A percentile compares a stretch with the other conserved stretches of the same genome.
Conservation (phyloP, 108 stramenopile genomes). For the Nannochloropsis salina region DNA sequence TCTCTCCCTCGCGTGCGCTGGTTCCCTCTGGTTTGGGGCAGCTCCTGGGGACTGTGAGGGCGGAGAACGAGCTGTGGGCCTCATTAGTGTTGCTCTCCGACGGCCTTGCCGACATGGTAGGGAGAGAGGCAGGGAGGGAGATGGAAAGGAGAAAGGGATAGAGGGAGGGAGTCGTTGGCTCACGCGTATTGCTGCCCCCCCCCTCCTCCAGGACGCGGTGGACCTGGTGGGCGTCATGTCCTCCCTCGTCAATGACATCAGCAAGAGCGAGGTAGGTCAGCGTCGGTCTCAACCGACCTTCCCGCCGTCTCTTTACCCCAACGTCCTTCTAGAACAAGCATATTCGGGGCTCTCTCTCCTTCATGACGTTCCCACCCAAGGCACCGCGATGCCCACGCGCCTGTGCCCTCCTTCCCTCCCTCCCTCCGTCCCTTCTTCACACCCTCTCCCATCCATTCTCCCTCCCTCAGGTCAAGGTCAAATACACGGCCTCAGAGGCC, state of each 20-base stretch:
- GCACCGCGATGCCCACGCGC: neutral
- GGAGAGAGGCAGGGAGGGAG: constrained; percentile 6
- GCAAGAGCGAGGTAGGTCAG: neutral
- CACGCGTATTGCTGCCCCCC: neutral
- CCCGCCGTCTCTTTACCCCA: neutral
- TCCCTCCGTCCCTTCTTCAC: neutral
- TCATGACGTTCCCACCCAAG: neutral
- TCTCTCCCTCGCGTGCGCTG: neutral
- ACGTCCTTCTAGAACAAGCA: too few relatives aligned
- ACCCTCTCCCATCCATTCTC: neutral
- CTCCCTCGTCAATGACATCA: neutral
- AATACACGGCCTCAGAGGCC: neutral
- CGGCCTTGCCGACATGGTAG: neutral
- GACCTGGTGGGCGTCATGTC: neutral
- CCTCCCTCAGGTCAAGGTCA: neutral
- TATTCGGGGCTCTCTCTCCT: neutral
- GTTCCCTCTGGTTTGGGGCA: neutral
- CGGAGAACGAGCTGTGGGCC: neutral
- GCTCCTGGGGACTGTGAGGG: neutral
- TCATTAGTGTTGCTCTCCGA: neutral
- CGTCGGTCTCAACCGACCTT: neutral
- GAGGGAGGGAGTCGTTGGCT: neutral
- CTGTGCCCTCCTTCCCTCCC: neutral
- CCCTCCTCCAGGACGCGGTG: neutral
- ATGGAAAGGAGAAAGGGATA: neutral